Evolutionary conservation across 176 grass and related monocot species (phyloP).

Genomic region (Puccinellia tenuiflora): DNA sequence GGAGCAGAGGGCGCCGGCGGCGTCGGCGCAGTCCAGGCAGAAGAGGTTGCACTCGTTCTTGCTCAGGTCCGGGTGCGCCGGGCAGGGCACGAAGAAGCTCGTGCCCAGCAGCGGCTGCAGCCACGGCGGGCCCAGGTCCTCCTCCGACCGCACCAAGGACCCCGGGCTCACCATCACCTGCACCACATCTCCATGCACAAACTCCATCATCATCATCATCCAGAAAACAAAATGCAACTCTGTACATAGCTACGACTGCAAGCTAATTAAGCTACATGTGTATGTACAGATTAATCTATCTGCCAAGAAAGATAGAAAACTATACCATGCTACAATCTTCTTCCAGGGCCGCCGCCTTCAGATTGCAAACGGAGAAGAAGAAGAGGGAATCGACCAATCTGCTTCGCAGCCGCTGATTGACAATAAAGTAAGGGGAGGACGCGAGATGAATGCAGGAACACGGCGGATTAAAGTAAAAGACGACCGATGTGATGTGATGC

Average conservation of each 20-base stretch:
- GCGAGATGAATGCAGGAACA: conserved; percentile 29
- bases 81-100: conserved; percentile 62
- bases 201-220: neutral
- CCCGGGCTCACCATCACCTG: conserved; percentile 55
- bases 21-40: conserved; percentile 40
- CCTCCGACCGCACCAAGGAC: conserved; percentile 43
- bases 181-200: conserved; percentile 13
- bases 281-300: neutral
- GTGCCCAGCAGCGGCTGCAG: conserved; percentile 56
- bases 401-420: neutral
- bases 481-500: neutral
- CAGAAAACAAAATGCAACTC: conserved; percentile 26
- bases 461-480: neutral
- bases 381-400: neutral
- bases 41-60: conserved; percentile 89
- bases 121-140: conserved; percentile 62
- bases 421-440: neutral
- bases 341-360: neutral
- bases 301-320: neutral
- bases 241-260: neutral
- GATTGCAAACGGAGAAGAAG: neutral
- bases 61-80: conserved; percentile 42
- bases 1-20: conserved; percentile 47
- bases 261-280: neutral
- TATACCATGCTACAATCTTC: conserved; percentile 32